Percentiles rank a stretch among this genome's conserved stretches.
Conservation (phyloP, 441 rosid genomes). For the Corymbia calophylla region DNA sequence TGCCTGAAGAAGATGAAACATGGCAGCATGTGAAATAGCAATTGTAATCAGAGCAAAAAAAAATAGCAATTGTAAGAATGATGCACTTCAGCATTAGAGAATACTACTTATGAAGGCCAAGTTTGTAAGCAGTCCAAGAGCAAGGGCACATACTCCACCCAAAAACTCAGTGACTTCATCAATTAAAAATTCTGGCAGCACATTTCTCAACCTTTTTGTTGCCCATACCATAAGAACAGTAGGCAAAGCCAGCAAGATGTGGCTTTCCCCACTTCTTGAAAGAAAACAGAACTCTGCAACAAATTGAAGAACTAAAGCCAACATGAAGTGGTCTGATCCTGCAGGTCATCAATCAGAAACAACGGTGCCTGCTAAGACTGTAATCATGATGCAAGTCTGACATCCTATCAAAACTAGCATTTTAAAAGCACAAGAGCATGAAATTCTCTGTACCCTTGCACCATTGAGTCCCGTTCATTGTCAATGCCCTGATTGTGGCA, state of each 20-base stretch:
- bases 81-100: neutral
- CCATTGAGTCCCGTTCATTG: neutral
- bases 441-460: neutral
- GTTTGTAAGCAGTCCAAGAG: constrained; percentile 95
- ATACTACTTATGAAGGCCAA: constrained; percentile 51
- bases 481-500: neutral
- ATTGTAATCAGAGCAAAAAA: neutral
- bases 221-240: constrained; percentile 81
- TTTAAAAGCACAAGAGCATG: neutral
- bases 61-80: neutral
- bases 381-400: neutral
- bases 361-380: neutral
- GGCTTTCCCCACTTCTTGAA: constrained; percentile 65
- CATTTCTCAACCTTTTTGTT: constrained; percentile 49
- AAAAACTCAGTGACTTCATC: constrained; percentile 64
- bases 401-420: neutral
- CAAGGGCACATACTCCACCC: constrained; percentile 78
- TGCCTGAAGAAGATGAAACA: constrained; percentile 35
- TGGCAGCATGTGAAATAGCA: neutral
- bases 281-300: neutral
- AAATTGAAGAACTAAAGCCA: neutral
- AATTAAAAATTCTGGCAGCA: constrained; percentile 70
- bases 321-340: neutral
- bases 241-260: constrained; percentile 66
- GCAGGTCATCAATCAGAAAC: neutral